Evolutionary conservation across 352 stramenopile species (phyloP), one percentile per base, ranked within the genome.

Genomic region (Globisporangium perplexum): DNA sequence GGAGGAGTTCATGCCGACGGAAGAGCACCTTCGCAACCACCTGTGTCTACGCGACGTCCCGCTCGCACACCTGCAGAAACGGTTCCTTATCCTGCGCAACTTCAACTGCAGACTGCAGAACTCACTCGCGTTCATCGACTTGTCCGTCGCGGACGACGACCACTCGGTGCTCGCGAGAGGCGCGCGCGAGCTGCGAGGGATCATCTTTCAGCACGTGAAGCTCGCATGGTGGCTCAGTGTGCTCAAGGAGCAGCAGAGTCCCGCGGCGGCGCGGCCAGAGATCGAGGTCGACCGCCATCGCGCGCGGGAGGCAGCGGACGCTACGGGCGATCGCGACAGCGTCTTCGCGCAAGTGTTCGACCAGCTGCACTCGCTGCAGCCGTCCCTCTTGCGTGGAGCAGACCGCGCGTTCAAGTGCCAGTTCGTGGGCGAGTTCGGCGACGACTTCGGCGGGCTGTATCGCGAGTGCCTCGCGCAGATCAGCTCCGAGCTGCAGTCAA

Each of bases 381-480:
- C 88, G n/a, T 88, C 85, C 10, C 65, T 95, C 11, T 59, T 97
- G 35, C 74, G 90, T 22, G 83, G 87, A 1, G 69, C 77, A 3
- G 88, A 95, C 22, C 86, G 93, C 26, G 74, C 93, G 14, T 97
- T 97, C 69, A 95, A 96, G 60, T 95, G 83, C 50, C 81, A 96
- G 53, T 96, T 96, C 47, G 86, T 95, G 3, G 89, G 88, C 3
- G 88, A 97, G 61, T 94, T 92, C 62, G 87, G 83, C 4, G 86
- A 97, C 46, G 89, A 97, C 50, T 95, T 95, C 61, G 89, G 88
- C 18, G 89, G 89, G 0, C 62, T 95, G 20, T 97, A 96, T 65
- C 85, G 89, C 35, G 89, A 97, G 50, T 94, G 83, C 26, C 72
- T 96, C 17, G 86, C 86, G 22, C 83, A 95, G 55, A 86, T 96